Conservation (phyloP, 495 filamentous ascomycete genomes). For the Podospora fimiseda region DNA sequence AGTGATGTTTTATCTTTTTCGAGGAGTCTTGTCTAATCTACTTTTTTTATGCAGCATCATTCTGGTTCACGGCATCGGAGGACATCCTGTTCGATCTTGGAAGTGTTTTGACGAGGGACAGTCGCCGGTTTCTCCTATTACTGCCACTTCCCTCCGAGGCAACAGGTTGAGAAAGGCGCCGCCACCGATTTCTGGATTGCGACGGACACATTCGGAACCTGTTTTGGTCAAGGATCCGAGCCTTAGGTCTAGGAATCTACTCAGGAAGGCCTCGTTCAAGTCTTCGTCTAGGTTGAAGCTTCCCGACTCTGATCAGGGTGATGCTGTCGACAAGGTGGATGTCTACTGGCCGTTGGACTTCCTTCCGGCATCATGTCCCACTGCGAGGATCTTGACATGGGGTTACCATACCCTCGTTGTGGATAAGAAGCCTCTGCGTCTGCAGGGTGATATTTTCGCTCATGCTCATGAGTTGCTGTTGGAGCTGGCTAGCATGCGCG, state of each 20-base stretch:
- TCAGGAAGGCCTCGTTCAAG: slow-evolving; percentile 22
- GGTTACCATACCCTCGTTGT: slow-evolving; percentile 29
- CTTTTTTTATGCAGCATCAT: slow-evolving; percentile 23
- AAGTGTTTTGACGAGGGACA: slow-evolving; percentile 13
- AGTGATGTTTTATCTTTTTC: slow-evolving; percentile 3
- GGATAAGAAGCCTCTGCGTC: slow-evolving; percentile 22
- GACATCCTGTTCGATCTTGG: slow-evolving; percentile 34
- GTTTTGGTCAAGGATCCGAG: slow-evolving; percentile 8
- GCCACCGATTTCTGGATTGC: slow-evolving; percentile 11
- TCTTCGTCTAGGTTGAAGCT: slow-evolving; percentile 18
- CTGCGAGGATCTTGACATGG: slow-evolving; percentile 30
- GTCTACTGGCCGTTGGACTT: slow-evolving; percentile 33
- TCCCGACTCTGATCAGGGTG: slow-evolving; percentile 3
- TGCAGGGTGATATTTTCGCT: slow-evolving; percentile 28
- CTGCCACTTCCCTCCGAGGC: slow-evolving; percentile 5
- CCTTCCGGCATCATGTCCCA: slow-evolving; percentile 29
- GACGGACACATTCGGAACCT: slow-evolving; percentile 14
- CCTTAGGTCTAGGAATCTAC: slow-evolving; percentile 2
- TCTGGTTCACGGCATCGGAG: slow-evolving; percentile 32
- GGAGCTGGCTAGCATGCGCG: slow-evolving; percentile 21
- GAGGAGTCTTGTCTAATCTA: not conserved
- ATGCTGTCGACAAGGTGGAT: slow-evolving; percentile 6
- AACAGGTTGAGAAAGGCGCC: slow-evolving; percentile 17
- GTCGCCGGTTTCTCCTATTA: slow-evolving; percentile 10
- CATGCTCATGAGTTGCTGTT: slow-evolving; percentile 28